A percentile compares a stretch with the other conserved stretches of the same genome.
Conservation (phyloP, 2,329 filamentous ascomycete genomes). For the Amauroascus verrucosus region DNA sequence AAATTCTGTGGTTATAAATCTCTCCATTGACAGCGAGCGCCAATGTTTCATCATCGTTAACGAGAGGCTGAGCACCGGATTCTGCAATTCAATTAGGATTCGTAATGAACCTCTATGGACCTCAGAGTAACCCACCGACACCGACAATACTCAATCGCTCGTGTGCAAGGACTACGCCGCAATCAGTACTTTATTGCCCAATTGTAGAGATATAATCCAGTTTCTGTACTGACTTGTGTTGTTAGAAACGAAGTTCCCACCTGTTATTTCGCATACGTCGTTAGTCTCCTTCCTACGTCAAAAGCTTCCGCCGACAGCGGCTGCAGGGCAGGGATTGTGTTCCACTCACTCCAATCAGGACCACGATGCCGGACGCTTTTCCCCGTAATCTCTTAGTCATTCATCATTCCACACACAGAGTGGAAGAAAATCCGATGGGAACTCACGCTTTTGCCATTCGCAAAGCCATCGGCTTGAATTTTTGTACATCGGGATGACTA, state of each 20-base stretch:
- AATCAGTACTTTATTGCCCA: constrained; percentile 18
- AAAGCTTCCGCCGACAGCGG: constrained; percentile 7
- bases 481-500: constrained; percentile 82
- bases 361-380: constrained; percentile 83
- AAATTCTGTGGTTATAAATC: constrained; percentile 97
- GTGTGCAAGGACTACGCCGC: constrained; percentile 70
- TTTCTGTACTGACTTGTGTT: constrained; percentile 64
- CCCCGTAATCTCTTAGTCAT: background rate
- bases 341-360: constrained; percentile 88
- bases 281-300: background rate
- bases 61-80: constrained; percentile 87
- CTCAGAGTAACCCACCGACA: constrained; percentile 55
- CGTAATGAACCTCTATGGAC: constrained; percentile 14
- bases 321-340: constrained; percentile 15
- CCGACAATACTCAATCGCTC: constrained; percentile 96
- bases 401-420: background rate
- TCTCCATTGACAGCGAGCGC: constrained; percentile 97
- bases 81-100: constrained; percentile 44
- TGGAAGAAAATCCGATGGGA: background rate
- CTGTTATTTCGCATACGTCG: constrained; percentile 38
- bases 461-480: constrained; percentile 91
- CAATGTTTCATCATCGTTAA: constrained; percentile 80
- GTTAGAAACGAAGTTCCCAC: constrained; percentile 80
- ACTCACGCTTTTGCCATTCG: constrained; percentile 88
- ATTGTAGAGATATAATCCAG: constrained; percentile 17